Percentiles rank a stretch among this genome's conserved stretches.
Conservation (phyloP, 2,329 filamentous ascomycete genomes). For the Zymoseptoria brevis region DNA sequence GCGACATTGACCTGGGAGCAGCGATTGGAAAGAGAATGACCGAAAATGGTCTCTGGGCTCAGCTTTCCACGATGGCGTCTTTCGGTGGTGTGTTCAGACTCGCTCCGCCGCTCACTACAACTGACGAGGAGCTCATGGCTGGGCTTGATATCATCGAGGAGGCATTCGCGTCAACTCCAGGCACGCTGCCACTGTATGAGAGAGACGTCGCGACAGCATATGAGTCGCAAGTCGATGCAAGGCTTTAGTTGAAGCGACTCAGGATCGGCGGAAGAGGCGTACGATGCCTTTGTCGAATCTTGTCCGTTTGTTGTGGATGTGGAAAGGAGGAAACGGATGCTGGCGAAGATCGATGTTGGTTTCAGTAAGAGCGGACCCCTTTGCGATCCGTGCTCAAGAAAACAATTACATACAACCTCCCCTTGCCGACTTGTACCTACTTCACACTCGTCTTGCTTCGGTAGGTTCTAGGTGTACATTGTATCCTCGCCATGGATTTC, state of each 20-base stretch:
- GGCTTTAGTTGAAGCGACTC: neutral
- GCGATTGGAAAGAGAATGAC: slow-evolving; percentile 19
- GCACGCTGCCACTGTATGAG: slow-evolving; percentile 27
- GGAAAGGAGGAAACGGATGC: neutral
- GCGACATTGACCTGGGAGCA: slow-evolving; percentile 20
- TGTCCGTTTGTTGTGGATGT: neutral
- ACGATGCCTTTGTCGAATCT: neutral
- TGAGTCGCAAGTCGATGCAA: neutral
- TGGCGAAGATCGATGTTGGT: too few relatives aligned
- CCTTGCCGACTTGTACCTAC: neutral
- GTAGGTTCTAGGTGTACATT: neutral
- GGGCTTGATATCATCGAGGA: slow-evolving; percentile 51
- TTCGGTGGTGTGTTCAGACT: slow-evolving; percentile 26
- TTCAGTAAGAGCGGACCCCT: too few relatives aligned
- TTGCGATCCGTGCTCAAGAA: too few relatives aligned
- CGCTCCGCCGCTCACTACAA: slow-evolving; percentile 25
- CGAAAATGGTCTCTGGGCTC: slow-evolving; percentile 22
- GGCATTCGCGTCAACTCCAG: slow-evolving; percentile 44
- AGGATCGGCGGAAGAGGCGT: neutral
- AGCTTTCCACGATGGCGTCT: slow-evolving; percentile 22
- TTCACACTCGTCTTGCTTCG: neutral
- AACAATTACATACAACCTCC: too few relatives aligned
- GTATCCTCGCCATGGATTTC: neutral
- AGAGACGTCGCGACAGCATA: neutral
- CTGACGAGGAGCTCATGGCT: slow-evolving; percentile 31